phyloP scores from a whole-genome alignment of 1,284 basidiomycete species.

The Ustilago loliicola region DNA sequence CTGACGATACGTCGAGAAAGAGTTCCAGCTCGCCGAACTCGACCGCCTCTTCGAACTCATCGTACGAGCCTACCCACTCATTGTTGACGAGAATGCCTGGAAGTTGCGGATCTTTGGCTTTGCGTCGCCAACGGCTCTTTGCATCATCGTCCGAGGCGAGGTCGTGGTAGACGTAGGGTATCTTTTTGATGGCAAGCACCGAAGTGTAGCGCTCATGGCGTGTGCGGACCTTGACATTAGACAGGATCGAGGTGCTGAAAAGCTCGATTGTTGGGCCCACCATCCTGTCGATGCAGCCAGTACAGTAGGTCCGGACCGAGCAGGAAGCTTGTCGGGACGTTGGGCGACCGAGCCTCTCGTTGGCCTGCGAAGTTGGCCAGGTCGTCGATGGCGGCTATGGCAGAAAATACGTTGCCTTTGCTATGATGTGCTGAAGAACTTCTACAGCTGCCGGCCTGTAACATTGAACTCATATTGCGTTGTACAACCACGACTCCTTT shows the following conservation, averaged over 20 bases:
- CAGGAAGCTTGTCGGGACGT: too few species aligned
- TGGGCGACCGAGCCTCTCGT: not conserved
- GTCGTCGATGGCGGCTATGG: not conserved
- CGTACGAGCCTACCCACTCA: slow-evolving; percentile 69
- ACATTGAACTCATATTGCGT: not conserved
- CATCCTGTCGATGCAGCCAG: slow-evolving; percentile 24
- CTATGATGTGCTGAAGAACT: not conserved
- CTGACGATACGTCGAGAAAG: slow-evolving; percentile 57
- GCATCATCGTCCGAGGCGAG: slow-evolving; percentile 68
- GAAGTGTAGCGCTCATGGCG: slow-evolving; percentile 66
- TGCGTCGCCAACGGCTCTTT: slow-evolving; percentile 67
- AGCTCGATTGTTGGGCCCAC: slow-evolving; percentile 62
- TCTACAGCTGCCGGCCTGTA: not conserved
- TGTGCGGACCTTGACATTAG: slow-evolving; percentile 64
- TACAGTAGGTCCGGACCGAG: too few species aligned
- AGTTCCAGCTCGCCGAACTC: slow-evolving; percentile 68
- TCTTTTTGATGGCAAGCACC: slow-evolving; percentile 64
- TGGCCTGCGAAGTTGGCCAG: not conserved
- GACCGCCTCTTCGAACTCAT: slow-evolving; percentile 69
- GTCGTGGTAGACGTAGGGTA: slow-evolving; percentile 68
- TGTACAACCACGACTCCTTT: slow-evolving; percentile 9
- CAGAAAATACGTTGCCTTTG: not conserved
- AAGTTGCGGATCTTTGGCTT: slow-evolving; percentile 63
- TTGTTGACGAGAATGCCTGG: slow-evolving; percentile 69
- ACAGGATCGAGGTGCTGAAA: slow-evolving; percentile 70